Base-by-base conservation (phyloP, 495 filamentous ascomycete species). In the Penicillium soppii region DNA sequence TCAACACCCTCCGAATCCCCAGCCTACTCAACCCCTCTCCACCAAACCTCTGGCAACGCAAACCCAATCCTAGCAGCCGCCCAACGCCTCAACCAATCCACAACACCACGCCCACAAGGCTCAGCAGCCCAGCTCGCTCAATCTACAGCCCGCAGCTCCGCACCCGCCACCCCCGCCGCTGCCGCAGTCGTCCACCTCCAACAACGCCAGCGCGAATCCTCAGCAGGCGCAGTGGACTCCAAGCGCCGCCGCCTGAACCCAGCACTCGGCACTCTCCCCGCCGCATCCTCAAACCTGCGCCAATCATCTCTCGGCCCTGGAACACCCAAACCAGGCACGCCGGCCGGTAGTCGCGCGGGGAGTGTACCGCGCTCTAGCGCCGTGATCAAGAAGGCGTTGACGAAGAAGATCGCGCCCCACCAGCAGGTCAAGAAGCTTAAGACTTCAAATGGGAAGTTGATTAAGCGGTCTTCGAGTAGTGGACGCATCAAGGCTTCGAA, bases 231-330 rank as follows among this genome's bases (percentile, higher is more conserved):
- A 15, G 79, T 80, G 15, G 84, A 81, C 37, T 87, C 81, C 68
- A 87, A 94, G 62, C 84, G 84, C 1, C 89, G 88, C 10, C 86
- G 88, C 5, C 69, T 88, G 3, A 90, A 84, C 59, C 70, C 77
- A 20, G 79, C 81, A 13, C 63, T 91, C 7, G 82, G 85, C 17
- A 81, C 76, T 10, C 67, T 91, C 2, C 88, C 90, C 0, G 66
- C 78, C 1, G 79, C 86, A 3, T 86, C 89, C 0, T 91, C 89
- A 39, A 83, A 81, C 25, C 79, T 95, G 4, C 83, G 91, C 0
- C 91, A 95, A 65, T 82, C 88, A 0, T 95, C 90, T 2, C 68
- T 92, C 5, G 89, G 90, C 3, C 91, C 89, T 1, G 87, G 88
- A 7, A 96, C 90, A 3, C 91, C 91, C n/a, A 94, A 94, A 68